A percentile compares a stretch with the other conserved stretches of the same genome.
These are phyloP conservation scores for Calonectria leucothoes DNA, from an alignment of 2,329 filamentous ascomycete species.

Conservation along the genomic window DNA sequence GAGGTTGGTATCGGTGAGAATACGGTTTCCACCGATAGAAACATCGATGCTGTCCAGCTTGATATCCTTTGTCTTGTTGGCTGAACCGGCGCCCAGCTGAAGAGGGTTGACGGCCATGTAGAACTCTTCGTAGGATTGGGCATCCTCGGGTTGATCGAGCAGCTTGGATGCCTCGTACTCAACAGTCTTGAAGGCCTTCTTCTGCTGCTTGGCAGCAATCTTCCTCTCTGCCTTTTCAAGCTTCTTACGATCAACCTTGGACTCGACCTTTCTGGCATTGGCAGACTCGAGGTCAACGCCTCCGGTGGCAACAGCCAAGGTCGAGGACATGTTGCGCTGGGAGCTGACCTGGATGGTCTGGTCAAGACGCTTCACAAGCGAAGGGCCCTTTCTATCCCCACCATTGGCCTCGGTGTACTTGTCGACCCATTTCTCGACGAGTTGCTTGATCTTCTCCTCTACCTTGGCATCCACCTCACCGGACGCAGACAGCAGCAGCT, in stretches of 20 bases:
- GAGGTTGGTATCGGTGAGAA: constrained; percentile 89
- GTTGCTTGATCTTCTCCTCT: constrained; percentile 80
- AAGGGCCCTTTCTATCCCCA: constrained; percentile 77
- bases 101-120: constrained; percentile 99
- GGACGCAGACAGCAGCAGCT: constrained; percentile 92
- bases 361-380: constrained; percentile 85
- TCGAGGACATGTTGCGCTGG: constrained; percentile 96
- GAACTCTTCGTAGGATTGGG: constrained; percentile 98
- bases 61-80: constrained; percentile 97
- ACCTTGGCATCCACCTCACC: constrained; percentile 79
- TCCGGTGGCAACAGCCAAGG: constrained; percentile 85
- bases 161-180: constrained; percentile 96
- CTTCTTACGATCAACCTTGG: constrained; percentile 98
- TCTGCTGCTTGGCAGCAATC: constrained; percentile 97
- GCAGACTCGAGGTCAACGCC: constrained; percentile 94
- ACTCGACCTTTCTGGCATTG: constrained; percentile 93
- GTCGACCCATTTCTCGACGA: constrained; percentile 91
- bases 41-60: constrained; percentile 98
- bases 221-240: constrained; percentile 98
- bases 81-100: constrained; percentile 78
- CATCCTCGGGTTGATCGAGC: constrained; percentile 82
- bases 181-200: constrained; percentile 98
- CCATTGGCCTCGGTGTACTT: constrained; percentile 82
- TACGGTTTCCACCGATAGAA: constrained; percentile 88
- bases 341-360: constrained; percentile 95